Conservation (phyloP, 2,329 filamentous ascomycete genomes). For the Arthrobotrys megalospora region DNA sequence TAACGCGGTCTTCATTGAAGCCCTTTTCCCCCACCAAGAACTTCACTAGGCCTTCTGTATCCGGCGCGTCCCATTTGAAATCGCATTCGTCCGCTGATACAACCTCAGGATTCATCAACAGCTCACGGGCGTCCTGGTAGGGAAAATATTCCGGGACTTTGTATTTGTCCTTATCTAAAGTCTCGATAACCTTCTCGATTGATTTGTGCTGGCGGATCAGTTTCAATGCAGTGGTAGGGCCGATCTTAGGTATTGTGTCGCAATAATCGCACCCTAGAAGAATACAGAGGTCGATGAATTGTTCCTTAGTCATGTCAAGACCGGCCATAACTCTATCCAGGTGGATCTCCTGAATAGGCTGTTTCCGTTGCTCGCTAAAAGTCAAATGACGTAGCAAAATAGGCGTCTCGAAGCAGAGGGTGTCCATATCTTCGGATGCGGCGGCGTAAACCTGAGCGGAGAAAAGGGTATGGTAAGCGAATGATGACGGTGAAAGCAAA, state of each 20-base stretch:
- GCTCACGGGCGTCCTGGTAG: constrained; percentile 87
- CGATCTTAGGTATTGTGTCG: constrained; percentile 94
- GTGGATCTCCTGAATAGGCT: constrained; percentile 96
- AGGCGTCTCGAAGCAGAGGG: constrained; percentile 92
- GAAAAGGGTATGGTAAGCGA: neutral
- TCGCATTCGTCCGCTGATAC: constrained; percentile 88
- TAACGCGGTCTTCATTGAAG: constrained; percentile 94
- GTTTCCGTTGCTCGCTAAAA: constrained; percentile 96
- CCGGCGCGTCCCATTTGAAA: constrained; percentile 97
- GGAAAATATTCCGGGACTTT: constrained; percentile 96
- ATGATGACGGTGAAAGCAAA: neutral
- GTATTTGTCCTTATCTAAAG: constrained; percentile 85
- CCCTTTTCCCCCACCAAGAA: constrained; percentile 95
- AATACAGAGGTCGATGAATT: constrained; percentile 98
- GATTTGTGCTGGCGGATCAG: constrained; percentile 92
- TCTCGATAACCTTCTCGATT: constrained; percentile 88
- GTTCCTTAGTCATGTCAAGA: constrained; percentile 86
- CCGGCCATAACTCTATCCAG: constrained; percentile 89
- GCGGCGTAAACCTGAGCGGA: constrained; percentile 83
- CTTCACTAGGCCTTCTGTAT: constrained; percentile 88
- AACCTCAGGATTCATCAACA: constrained; percentile 94
- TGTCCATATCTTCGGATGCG: constrained; percentile 99
- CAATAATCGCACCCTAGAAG: constrained; percentile 97
- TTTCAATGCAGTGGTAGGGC: constrained; percentile 90
- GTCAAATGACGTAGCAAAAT: constrained; percentile 93